Conservation (phyloP, 73 alveolate genomes). For the Paraurostyla sp. region DNA sequence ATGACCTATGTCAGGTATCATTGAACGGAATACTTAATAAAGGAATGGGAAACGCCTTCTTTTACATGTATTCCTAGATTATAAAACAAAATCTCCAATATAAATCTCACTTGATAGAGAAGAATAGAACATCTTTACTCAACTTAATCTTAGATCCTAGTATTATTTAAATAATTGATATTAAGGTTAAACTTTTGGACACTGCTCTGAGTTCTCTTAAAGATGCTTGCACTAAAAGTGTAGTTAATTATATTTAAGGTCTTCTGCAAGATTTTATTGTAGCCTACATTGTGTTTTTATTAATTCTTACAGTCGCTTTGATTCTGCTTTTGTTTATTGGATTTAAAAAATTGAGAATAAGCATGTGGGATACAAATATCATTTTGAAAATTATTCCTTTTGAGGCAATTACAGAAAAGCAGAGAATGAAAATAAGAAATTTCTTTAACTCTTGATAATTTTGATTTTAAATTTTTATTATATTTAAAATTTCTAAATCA, state of each 20-base stretch:
- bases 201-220: slow-evolving; percentile 18
- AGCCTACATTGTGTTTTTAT: background rate
- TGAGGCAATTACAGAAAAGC: slow-evolving; percentile 1
- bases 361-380: slow-evolving; percentile 40
- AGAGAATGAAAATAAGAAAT: slow-evolving; percentile 15
- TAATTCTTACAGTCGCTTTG: background rate
- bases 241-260: background rate
- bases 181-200: slow-evolving; percentile 16
- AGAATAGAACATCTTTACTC: background rate
- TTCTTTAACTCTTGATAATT: slow-evolving; percentile 41
- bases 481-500: too few species aligned
- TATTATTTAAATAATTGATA: slow-evolving; percentile 10
- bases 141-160: background rate
- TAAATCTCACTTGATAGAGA: background rate
- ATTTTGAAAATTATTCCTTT: slow-evolving; percentile 19
- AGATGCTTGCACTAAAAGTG: background rate
- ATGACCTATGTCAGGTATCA: background rate
- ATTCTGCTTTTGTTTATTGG: background rate
- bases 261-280: background rate
- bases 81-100: background rate
- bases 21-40: slow-evolving; percentile 3
- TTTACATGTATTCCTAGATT: slow-evolving; percentile 17
- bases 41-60: slow-evolving; percentile 32
- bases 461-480: too few species aligned
- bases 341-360: background rate